Evolutionary conservation across 495 filamentous ascomycete species (phyloP), one percentile per base, ranked within the genome.

Genomic region (Bacidia rubella): DNA sequence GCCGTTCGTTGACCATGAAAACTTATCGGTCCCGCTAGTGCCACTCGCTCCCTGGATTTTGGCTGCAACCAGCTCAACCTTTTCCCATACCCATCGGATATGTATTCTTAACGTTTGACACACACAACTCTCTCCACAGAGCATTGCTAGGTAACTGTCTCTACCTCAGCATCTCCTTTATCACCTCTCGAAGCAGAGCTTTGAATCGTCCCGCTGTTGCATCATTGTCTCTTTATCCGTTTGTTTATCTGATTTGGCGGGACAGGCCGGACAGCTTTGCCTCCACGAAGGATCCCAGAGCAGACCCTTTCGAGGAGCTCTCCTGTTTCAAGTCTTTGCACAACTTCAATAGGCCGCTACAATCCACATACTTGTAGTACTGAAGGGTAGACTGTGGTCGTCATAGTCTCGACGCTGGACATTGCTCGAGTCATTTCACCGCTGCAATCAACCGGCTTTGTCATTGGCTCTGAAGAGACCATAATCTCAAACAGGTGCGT

Each of bases 11-110:
- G 29, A 35, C 29, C 29, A 35, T 35, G 7, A 35, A 35, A 35
- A 7, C 15, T 15, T 35, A 15, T 5, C 29, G 29, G 29, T 15
- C 29, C 7, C 29, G 15, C 29, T 35, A 35, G 29, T 35, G 29
- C 29, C 29, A 35, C 29, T 35, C 15, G 7, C 29, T 35, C 29
- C 29, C 29, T 7, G 29, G 7, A 35, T 15, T 17, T 22, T 50
- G 47, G 25, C 47, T 50, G 47, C 47, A 50, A 50, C 25, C 47
- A 50, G 47, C 26, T 49, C 25, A 49, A n/a, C 47, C 47, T 49
- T 35, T 35, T 38, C 19, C 22, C 12, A 26, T 11, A 3, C 7
- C 45, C 24, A 25, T 22, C 45, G n/a, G n/a, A n/a, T n/a, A 48
- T 48, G 7, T 22, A 35, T 38, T 22, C 25, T 50, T 29, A 17